Conservation (phyloP, 202 grass and related monocot species). For the Bolboschoenoplectus hybrid region DNA sequence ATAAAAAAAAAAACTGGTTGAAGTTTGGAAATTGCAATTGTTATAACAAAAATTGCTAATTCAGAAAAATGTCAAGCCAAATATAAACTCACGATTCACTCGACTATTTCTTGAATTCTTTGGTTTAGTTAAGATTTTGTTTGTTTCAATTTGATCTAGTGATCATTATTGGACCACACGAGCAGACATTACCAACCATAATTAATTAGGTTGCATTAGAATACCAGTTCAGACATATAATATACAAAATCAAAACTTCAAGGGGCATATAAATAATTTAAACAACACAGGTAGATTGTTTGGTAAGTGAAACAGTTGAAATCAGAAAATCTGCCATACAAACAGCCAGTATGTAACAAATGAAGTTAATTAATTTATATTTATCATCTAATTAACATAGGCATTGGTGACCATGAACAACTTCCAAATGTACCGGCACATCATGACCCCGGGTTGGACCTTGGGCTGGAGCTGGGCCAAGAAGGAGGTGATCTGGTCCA, state of each 20-base stretch:
- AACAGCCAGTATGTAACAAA: background rate
- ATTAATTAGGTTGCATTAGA: background rate
- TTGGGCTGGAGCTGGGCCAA: constrained; percentile 86
- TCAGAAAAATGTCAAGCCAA: background rate
- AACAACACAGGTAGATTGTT: background rate
- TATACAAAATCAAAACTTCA: background rate
- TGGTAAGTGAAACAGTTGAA: background rate
- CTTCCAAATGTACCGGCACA: constrained; percentile 92
- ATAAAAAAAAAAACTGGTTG: background rate
- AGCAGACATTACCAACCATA: background rate
- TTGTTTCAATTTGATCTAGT: background rate
- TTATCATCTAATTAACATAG: constrained; percentile 33
- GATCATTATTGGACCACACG: background rate
- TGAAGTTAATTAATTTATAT: constrained; percentile 16
- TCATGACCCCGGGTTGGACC: constrained; percentile 84
- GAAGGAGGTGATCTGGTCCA: constrained; percentile 93
- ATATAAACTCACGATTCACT: background rate
- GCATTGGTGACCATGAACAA: constrained; percentile 89
- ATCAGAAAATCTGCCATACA: background rate
- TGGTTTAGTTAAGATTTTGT: constrained; percentile 15
- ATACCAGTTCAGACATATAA: background rate
- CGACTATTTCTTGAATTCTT: background rate
- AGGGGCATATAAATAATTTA: background rate
- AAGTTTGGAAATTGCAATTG: background rate
- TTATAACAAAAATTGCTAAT: background rate